Evolutionary conservation across 805 yeast genomes (phyloP).

Genomic region (Lipomyces spencermartinsiae): DNA sequence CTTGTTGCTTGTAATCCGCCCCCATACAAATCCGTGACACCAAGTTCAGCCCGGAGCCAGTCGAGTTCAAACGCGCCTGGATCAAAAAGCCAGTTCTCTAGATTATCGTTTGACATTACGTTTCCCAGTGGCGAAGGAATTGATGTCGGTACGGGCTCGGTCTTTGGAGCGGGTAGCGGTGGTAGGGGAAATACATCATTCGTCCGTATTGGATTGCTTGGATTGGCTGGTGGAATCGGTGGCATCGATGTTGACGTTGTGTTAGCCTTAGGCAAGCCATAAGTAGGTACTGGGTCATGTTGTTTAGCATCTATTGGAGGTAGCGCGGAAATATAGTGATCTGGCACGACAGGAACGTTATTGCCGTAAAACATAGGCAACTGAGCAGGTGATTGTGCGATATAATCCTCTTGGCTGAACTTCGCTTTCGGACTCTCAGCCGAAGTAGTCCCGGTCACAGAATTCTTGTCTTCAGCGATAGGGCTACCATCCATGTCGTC

Average conservation of each 20-base stretch:
- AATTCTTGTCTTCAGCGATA: not conserved
- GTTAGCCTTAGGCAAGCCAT: not conserved
- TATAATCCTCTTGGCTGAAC: not conserved
- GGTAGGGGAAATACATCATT: slow-evolving; percentile 12
- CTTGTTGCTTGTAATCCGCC: not conserved
- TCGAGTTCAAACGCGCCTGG: slow-evolving; percentile 28
- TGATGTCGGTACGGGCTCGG: not conserved
- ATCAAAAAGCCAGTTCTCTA: slow-evolving; percentile 30
- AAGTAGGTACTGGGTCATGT: not conserved
- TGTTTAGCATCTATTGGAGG: not conserved
- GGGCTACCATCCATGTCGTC: not conserved
- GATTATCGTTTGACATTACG: slow-evolving; percentile 8
- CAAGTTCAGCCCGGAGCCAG: slow-evolving; percentile 30
- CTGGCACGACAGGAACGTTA: not conserved
- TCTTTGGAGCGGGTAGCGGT: not conserved
- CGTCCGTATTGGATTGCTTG: not conserved
- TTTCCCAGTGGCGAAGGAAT: slow-evolving; percentile 9
- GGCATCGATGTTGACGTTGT: not conserved
- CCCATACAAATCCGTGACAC: slow-evolving; percentile 7
- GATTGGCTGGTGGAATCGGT: not conserved
- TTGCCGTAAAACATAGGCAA: not conserved
- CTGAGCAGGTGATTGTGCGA: not conserved
- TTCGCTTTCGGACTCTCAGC: not conserved
- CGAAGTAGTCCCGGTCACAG: not conserved
- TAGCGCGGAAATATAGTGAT: not conserved